Evolutionary conservation across 1,139 yeast genomes (phyloP).

Genomic region (Yamadazyma conglobata): DNA sequence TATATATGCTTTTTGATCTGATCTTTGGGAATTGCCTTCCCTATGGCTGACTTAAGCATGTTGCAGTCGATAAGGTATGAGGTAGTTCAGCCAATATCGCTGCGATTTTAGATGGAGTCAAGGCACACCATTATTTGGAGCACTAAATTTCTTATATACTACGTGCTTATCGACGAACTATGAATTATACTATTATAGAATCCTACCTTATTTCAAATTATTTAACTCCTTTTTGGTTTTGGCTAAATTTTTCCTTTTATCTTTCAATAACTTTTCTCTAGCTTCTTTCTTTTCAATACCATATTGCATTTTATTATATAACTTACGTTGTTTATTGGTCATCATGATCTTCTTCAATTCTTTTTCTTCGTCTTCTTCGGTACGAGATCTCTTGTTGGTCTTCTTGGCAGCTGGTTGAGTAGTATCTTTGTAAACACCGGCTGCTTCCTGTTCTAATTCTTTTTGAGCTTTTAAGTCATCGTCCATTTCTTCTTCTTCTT

Average conservation of each 20-base stretch:
- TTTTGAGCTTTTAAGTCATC: conserved; percentile 68
- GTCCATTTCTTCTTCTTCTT: conserved; percentile 50
- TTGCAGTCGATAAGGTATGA: no score
- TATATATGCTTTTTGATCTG: conserved; percentile 1
- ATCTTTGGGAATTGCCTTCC: conserved; percentile 1
- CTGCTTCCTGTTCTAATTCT: conserved; percentile 87
- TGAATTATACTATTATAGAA: conserved; percentile 2
- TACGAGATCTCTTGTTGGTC: conserved; percentile 26
- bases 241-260: conserved; percentile 75
- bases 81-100: no score
- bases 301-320: conserved; percentile 93
- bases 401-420: conserved; percentile 18
- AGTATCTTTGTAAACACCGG: conserved; percentile 57
- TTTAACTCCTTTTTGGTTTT: conserved; percentile 60
- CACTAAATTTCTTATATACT: no score
- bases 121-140: no score
- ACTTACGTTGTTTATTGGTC: conserved; percentile 93
- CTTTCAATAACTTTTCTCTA: conserved; percentile 67
- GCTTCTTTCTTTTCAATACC: conserved; percentile 83
- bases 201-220: conserved; percentile 23
- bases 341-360: conserved; percentile 93
- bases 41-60: no score
- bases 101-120: no score
- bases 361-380: conserved; percentile 69
- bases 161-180: no score